Evolutionary conservation across 2,329 filamentous ascomycete species (phyloP).

Genomic region (Aspergillus sp.): DNA sequence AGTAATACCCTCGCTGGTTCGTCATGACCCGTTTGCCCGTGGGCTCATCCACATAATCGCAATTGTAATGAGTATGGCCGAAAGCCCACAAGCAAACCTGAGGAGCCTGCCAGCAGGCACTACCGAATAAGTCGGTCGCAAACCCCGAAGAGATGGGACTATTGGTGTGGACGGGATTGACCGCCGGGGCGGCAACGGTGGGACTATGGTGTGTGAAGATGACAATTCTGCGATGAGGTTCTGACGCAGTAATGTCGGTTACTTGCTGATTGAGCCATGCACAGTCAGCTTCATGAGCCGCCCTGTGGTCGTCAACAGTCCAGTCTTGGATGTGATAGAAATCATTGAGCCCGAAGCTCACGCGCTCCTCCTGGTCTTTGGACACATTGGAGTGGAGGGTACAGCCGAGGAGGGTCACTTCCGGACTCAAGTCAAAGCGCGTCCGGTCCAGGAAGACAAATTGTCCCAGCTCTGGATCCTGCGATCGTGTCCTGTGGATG

Average conservation of each 20-base stretch:
- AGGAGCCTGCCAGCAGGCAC: slow-evolving; percentile 38
- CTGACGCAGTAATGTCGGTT: slow-evolving; percentile 21
- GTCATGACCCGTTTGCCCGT: slow-evolving; percentile 35
- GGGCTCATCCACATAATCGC: slow-evolving; percentile 33
- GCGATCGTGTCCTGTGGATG: slow-evolving; percentile 12
- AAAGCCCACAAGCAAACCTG: slow-evolving; percentile 47
- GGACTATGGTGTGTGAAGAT: slow-evolving; percentile 42
- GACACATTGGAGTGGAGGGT: slow-evolving; percentile 52
- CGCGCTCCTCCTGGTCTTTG: slow-evolving; percentile 30
- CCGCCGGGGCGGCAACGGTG: slow-evolving; percentile 19
- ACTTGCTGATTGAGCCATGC: slow-evolving; percentile 41
- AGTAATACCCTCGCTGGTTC: slow-evolving; percentile 44
- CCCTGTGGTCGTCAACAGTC: slow-evolving; percentile 30
- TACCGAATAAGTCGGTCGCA: slow-evolving; percentile 39
- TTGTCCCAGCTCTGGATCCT: slow-evolving; percentile 19
- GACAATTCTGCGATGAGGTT: slow-evolving; percentile 35
- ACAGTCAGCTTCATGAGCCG: slow-evolving; percentile 32
- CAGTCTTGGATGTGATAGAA: slow-evolving; percentile 48
- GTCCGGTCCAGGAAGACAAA: slow-evolving; percentile 44
- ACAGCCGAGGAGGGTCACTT: slow-evolving; percentile 45
- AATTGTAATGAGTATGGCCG: slow-evolving; percentile 50
- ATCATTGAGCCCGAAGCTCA: slow-evolving; percentile 50
- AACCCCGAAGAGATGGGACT: slow-evolving; percentile 39
- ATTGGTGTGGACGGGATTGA: slow-evolving; percentile 30
- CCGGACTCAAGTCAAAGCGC: slow-evolving; percentile 35